Evolutionary conservation across 2,329 filamentous ascomycete species (phyloP), one percentile per base, ranked within the genome.

Genomic region (Cadophora malorum): DNA sequence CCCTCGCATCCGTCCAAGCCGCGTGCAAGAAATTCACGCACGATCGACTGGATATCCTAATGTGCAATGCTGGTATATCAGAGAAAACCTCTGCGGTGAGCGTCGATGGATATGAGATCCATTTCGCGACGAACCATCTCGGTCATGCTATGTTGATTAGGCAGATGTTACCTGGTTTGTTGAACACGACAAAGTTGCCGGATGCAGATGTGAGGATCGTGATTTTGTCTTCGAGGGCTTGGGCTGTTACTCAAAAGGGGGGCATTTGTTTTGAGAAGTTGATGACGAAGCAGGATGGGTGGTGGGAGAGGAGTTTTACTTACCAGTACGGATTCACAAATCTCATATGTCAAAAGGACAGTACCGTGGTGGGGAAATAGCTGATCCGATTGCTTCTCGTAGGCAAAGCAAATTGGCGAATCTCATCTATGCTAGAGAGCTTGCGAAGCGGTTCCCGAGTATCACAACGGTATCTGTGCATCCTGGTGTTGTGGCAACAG

Each of bases 121-220:
- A 84, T 67, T 83, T 85, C 68, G 82, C 80, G 1, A 82, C 79
- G 1, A 86, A 86, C 67, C 81, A 85, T 72, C 70, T 85, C 50
- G 82, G 82, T n/a, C 83, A 84, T 64, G 81, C 83, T 4, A 76
- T 82, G 4, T 76, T 85, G 14, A 75, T 80, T 21, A 77, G 79
- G 65, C 75, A 79, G 2, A 73, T 83, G 25, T 64, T 80, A 3
- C 79, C 79, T 6, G 72, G 71, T 6, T 65, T 81, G 7, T 67
- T 78, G 49, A 21, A 21, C 1, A 63, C 61, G 10, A 47, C 61
- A 4, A 52, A 25, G 16, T 1, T 41, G n/a, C 47, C 61, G 4
- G 47, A 41, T 19, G 28, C 49, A 7, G 73, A 76, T 64, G 73
- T 74, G 28, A 68, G 73, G 1, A 68, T 75, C 21, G 63, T 74